These are phyloP conservation scores for Anthracocystis walkeri DNA, from an alignment of 1,284 basidiomycete species.

Conservation along the genomic window DNA sequence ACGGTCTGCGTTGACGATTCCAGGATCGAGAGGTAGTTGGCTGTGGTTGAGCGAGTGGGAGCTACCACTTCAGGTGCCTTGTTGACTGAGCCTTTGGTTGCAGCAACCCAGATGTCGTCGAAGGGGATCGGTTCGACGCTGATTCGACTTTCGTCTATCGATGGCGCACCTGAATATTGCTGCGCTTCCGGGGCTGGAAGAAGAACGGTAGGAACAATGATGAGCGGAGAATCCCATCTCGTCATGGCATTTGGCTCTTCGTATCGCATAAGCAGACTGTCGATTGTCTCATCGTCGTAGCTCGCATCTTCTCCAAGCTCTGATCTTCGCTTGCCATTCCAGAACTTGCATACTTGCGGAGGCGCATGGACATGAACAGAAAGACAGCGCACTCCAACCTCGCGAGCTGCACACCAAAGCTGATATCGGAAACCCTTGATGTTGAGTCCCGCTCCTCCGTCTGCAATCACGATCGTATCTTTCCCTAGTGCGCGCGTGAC, in stretches of 20 bases:
- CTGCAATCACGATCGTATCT: conserved; percentile 86
- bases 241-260: conserved; percentile 98
- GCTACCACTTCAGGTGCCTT: conserved; percentile 87
- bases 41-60: conserved; percentile 70
- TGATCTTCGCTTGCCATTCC: conserved; percentile 76
- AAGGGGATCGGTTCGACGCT: conserved; percentile 74
- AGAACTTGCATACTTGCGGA: conserved; percentile 71
- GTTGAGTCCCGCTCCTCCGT: conserved; percentile 83
- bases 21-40: conserved; percentile 70
- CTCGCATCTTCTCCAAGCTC: conserved; percentile 69
- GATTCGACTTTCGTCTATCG: conserved; percentile 76
- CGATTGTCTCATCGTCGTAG: conserved; percentile 85
- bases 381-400: conserved; percentile 84
- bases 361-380: conserved; percentile 81
- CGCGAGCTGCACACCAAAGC: conserved; percentile 93
- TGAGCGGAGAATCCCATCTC: conserved; percentile 94
- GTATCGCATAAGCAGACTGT: conserved; percentile 87
- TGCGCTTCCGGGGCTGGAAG: background rate
- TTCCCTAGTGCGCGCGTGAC: conserved; percentile 80
- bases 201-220: conserved; percentile 76
- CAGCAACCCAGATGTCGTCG: conserved; percentile 82
- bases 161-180: background rate
- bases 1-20: conserved; percentile 64
- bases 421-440: conserved; percentile 97
- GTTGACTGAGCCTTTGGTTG: conserved; percentile 82